A percentile compares a stretch with the other conserved stretches of the same genome.
Conservation (phyloP, 2,329 filamentous ascomycete species). For the Nemania sp. region DNA sequence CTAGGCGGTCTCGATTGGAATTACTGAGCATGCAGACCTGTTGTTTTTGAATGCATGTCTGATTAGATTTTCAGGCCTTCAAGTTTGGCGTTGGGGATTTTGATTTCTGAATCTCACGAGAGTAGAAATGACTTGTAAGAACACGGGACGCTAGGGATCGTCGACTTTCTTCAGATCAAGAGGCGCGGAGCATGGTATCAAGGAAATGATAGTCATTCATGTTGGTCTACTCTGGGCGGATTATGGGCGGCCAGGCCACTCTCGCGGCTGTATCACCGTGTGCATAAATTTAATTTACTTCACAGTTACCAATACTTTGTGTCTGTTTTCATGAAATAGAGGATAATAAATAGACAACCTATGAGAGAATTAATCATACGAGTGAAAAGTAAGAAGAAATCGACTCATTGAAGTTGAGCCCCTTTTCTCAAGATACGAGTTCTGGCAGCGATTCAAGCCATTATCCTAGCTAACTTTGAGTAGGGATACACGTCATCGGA, state of each 20-base stretch:
- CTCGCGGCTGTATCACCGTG: slow-evolving; percentile 7
- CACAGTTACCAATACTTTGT: background rate
- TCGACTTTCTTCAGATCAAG: slow-evolving; percentile 13
- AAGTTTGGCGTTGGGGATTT: slow-evolving; percentile 38
- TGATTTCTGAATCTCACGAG: slow-evolving; percentile 24
- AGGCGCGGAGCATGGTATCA: background rate
- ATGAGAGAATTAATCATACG: too few species aligned
- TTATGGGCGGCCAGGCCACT: slow-evolving; percentile 3
- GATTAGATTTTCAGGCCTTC: slow-evolving; percentile 18
- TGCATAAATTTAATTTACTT: slow-evolving; percentile 15
- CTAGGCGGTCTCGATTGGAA: slow-evolving; percentile 6
- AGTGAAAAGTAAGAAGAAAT: too few species aligned
- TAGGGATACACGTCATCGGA: background rate
- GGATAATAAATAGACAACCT: too few species aligned
- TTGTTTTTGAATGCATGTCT: slow-evolving; percentile 24
- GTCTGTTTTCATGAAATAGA: too few species aligned
- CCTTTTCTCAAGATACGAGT: too few species aligned
- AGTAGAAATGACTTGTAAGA: slow-evolving; percentile 24
- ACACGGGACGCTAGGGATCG: slow-evolving; percentile 5
- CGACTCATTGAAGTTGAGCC: too few species aligned
- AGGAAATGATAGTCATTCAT: slow-evolving; percentile 21
- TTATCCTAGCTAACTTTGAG: background rate
- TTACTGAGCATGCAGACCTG: background rate
- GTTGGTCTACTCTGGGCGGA: slow-evolving; percentile 13
- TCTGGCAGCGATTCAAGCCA: too few species aligned